These are phyloP conservation scores for Myriangium duriaei DNA, from an alignment of 2,329 filamentous ascomycete genomes.

Conservation along the genomic window DNA sequence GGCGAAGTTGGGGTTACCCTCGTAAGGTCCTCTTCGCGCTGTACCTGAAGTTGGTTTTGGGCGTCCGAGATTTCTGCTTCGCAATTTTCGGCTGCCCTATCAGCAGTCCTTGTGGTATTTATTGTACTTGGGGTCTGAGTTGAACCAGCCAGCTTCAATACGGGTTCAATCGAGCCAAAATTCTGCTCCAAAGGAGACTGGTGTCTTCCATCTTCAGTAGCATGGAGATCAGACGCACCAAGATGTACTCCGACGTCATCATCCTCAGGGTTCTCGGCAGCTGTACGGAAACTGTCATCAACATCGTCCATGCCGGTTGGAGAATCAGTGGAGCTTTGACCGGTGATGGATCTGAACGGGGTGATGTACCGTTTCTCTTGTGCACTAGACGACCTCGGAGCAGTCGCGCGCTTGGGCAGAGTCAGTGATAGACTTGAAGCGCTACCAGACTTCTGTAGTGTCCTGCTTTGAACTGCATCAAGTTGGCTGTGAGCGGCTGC, in stretches of 20 bases:
- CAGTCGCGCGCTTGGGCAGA: no score
- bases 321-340: slow-evolving; percentile 1
- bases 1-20: neutral
- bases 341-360: slow-evolving; percentile 2
- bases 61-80: neutral
- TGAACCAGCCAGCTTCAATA: neutral
- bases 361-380: slow-evolving; percentile 2
- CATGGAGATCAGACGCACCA: neutral
- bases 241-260: no score
- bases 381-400: no score
- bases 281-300: slow-evolving; percentile 24
- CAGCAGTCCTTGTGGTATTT: neutral
- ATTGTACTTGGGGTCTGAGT: neutral
- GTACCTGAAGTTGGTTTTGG: neutral
- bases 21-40: neutral
- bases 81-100: neutral
- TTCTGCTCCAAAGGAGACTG: neutral
- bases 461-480: no score
- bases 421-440: no score
- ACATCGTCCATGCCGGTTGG: slow-evolving; percentile 12
- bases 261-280: slow-evolving; percentile 16
- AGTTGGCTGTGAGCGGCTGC: no score
- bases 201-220: neutral
- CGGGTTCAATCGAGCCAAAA: neutral
- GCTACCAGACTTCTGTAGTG: no score